These are phyloP conservation scores for Punica granatum DNA, from an alignment of 345 rosid genomes.

Conservation along the genomic window DNA sequence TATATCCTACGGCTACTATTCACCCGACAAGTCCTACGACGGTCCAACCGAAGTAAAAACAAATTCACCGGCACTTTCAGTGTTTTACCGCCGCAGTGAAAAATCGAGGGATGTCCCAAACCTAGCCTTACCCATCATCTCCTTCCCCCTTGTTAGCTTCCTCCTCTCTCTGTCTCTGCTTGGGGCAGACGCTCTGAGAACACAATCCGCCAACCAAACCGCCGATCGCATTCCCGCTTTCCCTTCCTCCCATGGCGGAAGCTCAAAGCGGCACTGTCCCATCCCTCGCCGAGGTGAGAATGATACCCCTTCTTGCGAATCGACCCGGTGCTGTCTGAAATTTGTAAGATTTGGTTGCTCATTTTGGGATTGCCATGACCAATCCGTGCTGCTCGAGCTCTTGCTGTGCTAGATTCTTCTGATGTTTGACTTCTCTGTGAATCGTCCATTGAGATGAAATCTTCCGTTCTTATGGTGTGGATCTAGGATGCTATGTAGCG, in stretches of 20 bases:
- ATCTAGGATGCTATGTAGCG: not conserved
- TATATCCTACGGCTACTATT: conserved; percentile 1
- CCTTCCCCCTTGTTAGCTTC: not conserved
- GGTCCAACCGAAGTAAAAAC: not conserved
- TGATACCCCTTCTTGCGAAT: not conserved
- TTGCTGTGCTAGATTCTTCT: not conserved
- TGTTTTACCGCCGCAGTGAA: not conserved
- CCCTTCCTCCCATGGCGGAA: conserved; percentile 55
- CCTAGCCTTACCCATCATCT: not conserved
- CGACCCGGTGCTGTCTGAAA: not conserved
- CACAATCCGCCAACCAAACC: not conserved
- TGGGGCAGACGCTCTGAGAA: conserved; percentile 5
- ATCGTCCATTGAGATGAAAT: not conserved
- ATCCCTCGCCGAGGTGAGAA: conserved; percentile 62
- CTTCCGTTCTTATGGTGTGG: not conserved
- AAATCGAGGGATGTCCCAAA: not conserved
- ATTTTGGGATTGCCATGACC: not conserved
- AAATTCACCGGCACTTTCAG: not conserved
- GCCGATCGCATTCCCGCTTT: not conserved
- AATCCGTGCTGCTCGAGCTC: not conserved
- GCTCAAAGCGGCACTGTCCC: conserved; percentile 27
- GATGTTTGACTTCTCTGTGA: not conserved
- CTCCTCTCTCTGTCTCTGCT: not conserved
- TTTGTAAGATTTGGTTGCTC: not conserved
- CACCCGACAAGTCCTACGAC: not conserved